These are phyloP conservation scores for Viridothelium virens DNA, from an alignment of 495 filamentous ascomycete species.

Conservation along the genomic window DNA sequence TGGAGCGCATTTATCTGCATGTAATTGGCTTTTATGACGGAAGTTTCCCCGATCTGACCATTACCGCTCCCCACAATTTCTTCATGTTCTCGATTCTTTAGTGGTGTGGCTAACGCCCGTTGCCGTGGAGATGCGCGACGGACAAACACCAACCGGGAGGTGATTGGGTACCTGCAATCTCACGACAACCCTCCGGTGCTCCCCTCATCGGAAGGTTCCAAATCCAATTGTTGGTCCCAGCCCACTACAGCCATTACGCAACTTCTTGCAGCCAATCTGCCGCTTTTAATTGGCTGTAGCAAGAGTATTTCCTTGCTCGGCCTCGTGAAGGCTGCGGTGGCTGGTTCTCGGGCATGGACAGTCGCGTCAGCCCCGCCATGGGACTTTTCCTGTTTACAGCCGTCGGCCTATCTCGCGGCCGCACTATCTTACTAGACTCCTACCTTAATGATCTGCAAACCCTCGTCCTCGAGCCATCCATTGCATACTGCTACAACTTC, in stretches of 20 bases:
- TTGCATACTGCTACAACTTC: neutral
- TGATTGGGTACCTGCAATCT: conserved; percentile 4
- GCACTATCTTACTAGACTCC: neutral
- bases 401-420: conserved; percentile 4
- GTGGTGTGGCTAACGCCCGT: neutral
- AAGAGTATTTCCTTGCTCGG: neutral
- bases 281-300: neutral
- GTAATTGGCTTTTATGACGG: neutral
- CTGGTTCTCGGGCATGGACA: neutral
- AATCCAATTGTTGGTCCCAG: neutral
- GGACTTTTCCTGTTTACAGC: neutral
- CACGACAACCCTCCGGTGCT: neutral
- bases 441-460: neutral
- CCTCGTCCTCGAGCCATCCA: conserved; percentile 5
- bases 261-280: neutral
- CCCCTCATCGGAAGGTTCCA: neutral
- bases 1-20: neutral
- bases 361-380: conserved; percentile 7
- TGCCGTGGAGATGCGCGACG: neutral
- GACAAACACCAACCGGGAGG: neutral
- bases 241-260: neutral
- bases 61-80: neutral
- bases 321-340: neutral
- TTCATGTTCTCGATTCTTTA: neutral
- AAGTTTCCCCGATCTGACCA: neutral